Base-by-base conservation (phyloP, 768 basidiomycete genomes). In the Jaapia argillacea region DNA sequence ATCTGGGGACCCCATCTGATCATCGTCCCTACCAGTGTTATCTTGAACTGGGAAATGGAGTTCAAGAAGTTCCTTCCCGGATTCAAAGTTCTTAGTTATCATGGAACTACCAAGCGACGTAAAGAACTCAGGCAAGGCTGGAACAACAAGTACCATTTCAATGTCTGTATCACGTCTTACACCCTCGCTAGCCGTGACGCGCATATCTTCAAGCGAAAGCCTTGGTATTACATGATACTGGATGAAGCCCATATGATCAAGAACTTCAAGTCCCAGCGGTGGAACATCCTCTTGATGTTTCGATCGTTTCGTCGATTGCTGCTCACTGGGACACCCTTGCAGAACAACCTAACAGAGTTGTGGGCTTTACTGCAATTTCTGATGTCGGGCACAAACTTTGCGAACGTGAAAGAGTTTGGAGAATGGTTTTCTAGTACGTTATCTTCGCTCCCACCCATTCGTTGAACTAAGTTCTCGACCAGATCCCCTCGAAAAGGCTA, bases 231-330 rank as follows among this genome's bases (percentile, higher is more conserved):
- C 54, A 87, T 96, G 84, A 79, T 96, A 43, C 77, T 96, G 4
- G 91, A 96, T 57, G 91, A 96, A 61, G 92, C 91, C 5, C 91
- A 96, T 57, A 94, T 93, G 79, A 92, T 96, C 77, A 93, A 93
- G 66, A 96, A 96, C 59, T 94, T 93, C 67, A 81, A 81, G 56
- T 89, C 86, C 0, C 89, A 96, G 58, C 75, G 92, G 27, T 96
- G 92, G 91, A 89, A 88, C 53, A 89, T 81, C 24, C 63, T 96
- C 6, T 71, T 94, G 10, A 85, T 88, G 73, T 93, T 94, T 61
- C 75, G 83, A 24, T 85, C 84, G 6, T 85, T 84, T 57, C 76
- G 86, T 24, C 81, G 96, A 10, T 68, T 99, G 31, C 74, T 98
- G 41, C 64, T 99, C 41, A 99, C 96, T 0, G 96, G 96, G 2